Evolutionary conservation across 371 early-diverging fungal genomes (phyloP).

Genomic region (Circinella umbellata): DNA sequence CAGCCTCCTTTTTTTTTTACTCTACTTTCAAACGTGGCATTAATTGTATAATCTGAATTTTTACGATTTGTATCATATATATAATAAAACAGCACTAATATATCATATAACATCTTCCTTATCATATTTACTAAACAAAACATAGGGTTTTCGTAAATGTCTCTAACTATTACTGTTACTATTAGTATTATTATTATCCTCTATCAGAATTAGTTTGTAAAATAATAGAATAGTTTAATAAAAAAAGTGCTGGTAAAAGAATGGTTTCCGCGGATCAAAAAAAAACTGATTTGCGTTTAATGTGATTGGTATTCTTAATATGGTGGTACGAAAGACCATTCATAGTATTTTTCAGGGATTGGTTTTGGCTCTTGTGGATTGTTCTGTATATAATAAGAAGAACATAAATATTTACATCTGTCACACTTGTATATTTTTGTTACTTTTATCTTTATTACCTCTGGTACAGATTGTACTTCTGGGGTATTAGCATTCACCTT

Average conservation of each 20-base stretch:
- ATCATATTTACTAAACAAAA: background rate
- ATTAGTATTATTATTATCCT: too few relatives aligned
- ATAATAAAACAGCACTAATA: background rate
- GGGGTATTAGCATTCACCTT: background rate
- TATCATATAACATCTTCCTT: background rate
- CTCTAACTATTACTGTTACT: too few relatives aligned
- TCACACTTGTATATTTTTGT: background rate
- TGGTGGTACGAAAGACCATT: background rate
- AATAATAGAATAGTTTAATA: too few relatives aligned
- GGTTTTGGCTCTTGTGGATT: background rate
- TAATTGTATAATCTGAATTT: slow-evolving; percentile 5
- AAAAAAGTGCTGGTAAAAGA: background rate
- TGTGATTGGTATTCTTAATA: background rate
- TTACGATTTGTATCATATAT: slow-evolving; percentile 4
- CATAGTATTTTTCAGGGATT: background rate
- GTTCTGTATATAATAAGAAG: background rate
- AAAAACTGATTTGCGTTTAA: background rate
- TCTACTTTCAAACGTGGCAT: background rate
- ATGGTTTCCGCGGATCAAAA: background rate
- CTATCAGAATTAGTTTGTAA: too few relatives aligned
- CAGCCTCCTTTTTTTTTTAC: background rate
- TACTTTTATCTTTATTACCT: slow-evolving; percentile 2
- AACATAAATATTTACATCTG: background rate
- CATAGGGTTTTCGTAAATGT: too few relatives aligned
- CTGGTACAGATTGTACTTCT: slow-evolving; percentile 3